These are phyloP conservation scores for Carnegiea gigantea DNA, from an alignment of 179 eudicot species.

Conservation along the genomic window DNA sequence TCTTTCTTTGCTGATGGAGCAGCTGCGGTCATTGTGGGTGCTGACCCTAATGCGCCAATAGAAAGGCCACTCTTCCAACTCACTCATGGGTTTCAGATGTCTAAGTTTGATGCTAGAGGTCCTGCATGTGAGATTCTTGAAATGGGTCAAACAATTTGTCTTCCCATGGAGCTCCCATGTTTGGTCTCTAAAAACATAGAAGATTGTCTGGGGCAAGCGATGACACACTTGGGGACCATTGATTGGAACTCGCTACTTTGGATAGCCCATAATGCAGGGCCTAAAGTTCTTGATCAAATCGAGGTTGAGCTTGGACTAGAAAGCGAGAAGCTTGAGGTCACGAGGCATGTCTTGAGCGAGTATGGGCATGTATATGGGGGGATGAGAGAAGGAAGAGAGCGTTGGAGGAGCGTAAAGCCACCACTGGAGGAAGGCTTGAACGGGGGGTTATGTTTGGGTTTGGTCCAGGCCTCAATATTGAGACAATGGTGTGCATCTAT, in stretches of 20 bases:
- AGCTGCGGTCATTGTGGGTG: neutral
- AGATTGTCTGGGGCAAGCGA: neutral
- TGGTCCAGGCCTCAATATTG: conserved; percentile 11
- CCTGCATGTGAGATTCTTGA: neutral
- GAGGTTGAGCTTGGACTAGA: neutral
- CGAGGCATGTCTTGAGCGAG: conserved; percentile 1
- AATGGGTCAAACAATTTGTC: neutral
- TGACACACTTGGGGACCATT: neutral
- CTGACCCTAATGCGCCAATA: neutral
- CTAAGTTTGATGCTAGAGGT: neutral
- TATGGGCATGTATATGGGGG: neutral
- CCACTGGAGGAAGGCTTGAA: conserved; percentile 12
- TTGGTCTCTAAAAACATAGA: neutral
- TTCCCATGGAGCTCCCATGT: neutral
- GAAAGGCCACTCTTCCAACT: neutral
- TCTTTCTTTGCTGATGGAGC: neutral
- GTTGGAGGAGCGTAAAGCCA: neutral
- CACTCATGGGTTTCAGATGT: neutral
- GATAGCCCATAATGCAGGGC: conserved; percentile 4
- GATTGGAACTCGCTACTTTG: conserved; percentile 2
- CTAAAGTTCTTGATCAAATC: neutral
- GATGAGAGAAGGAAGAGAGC: conserved; percentile 8
- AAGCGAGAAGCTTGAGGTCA: neutral
- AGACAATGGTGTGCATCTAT: conserved; percentile 12
- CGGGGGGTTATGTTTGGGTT: conserved; percentile 16